Conservation (phyloP, 176 grass and related monocot genomes). For the Chrysopogon serrulatus region DNA sequence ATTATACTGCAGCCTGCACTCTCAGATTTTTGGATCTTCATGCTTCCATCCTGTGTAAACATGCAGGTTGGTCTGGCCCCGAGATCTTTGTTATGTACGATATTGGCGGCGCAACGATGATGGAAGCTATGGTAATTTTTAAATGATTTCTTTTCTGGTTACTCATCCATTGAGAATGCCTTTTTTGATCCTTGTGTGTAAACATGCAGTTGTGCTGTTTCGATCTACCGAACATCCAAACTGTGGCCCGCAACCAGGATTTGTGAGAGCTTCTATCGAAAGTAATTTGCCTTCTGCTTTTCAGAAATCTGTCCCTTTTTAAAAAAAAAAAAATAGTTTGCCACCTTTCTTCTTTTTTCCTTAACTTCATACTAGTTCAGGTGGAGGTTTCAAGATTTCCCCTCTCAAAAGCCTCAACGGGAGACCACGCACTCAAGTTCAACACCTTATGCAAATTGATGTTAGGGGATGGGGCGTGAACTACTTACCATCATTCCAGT, state of each 20-base stretch:
- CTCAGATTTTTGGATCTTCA: constrained; percentile 9
- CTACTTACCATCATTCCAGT: constrained; percentile 86
- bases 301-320: neutral
- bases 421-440: constrained; percentile 76
- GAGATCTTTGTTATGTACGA: constrained; percentile 95
- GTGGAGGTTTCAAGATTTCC: constrained; percentile 98
- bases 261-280: constrained; percentile 85
- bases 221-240: constrained; percentile 86
- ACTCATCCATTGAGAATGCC: constrained; percentile 6
- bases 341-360: constrained; percentile 2
- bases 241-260: constrained; percentile 87
- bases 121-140: constrained; percentile 87
- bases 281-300: constrained; percentile 56
- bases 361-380: constrained; percentile 39
- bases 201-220: constrained; percentile 82
- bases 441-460: constrained; percentile 99
- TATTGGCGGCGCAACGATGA: constrained; percentile 98
- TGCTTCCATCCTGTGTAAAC: constrained; percentile 27
- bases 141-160: constrained; percentile 26
- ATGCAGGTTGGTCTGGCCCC: constrained; percentile 88
- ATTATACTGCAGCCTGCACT: constrained; percentile 14
- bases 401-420: constrained; percentile 75
- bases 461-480: constrained; percentile 85
- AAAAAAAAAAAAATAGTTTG: neutral
- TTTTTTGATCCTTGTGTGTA: neutral